phyloP scores from a whole-genome alignment of 371 early-diverging fungal species.

The Lichtheimia ramosa region DNA sequence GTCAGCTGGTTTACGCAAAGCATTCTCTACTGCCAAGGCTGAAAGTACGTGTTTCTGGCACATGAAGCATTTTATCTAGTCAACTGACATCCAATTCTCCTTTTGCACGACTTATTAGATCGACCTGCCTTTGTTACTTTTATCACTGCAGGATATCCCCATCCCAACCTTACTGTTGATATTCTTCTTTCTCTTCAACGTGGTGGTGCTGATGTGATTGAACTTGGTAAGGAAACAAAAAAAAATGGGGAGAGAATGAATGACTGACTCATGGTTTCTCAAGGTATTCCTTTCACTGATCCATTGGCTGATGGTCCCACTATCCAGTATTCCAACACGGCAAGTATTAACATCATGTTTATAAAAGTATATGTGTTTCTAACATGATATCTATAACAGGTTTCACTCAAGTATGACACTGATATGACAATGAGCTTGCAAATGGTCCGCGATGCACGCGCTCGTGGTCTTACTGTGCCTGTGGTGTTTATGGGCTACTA shows the following conservation, averaged over 20 bases:
- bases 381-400: conserved; percentile 31
- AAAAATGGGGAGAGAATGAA: not conserved
- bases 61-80: not conserved
- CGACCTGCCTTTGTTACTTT: conserved; percentile 93
- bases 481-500: conserved; percentile 98
- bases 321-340: conserved; percentile 89
- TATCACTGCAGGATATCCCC: conserved; percentile 92
- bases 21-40: conserved; percentile 39
- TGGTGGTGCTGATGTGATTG: conserved; percentile 96
- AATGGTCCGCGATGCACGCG: conserved; percentile 80
- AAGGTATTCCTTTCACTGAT: conserved; percentile 96
- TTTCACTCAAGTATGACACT: conserved; percentile 74
- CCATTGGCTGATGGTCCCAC: conserved; percentile 97
- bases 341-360: conserved; percentile 35
- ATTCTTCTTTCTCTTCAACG: conserved; percentile 82
- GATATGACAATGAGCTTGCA: conserved; percentile 81
- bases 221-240: conserved; percentile 70
- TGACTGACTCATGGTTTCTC: not conserved
- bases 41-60: conserved; percentile 34
- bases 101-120: conserved; percentile 34
- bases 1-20: conserved; percentile 47
- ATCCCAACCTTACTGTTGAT: conserved; percentile 74
- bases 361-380: too few relatives aligned
- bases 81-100: not conserved
- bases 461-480: conserved; percentile 84